Base-by-base conservation (phyloP, 345 rosid genomes). In the Schrenkiella parvula region DNA sequence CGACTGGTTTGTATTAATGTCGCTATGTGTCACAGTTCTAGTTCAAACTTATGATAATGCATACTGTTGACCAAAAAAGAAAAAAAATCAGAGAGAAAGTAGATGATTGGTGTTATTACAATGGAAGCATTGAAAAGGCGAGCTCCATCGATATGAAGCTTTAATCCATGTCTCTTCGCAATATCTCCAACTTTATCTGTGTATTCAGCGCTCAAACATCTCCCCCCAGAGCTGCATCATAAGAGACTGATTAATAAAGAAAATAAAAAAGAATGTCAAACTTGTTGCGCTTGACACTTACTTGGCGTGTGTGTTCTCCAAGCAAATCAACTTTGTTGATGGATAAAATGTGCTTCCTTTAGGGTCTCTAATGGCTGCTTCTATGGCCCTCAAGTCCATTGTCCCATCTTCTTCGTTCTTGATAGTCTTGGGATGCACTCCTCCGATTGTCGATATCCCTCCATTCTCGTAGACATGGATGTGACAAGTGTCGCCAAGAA, bases 101-200 rank as follows among this genome's bases (percentile, higher is more conserved):
- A 68, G n/a, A 55, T 21, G 60, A 39, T 14, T 11, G 48, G 11
- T n/a, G n/a, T n/a, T 22, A 14, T 85, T 78, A 89, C 99, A 31
- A 78, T 70, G 37, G 99, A 79, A 22, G 99, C 97, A 84, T 91
- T 95, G 80, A 95, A 95, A 74, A 95, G 80, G 47, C 96, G 96
- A 79, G 98, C 99, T 32, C 99, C 99, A 1, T 95, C 97, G 4
- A 95, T 83, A 73, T 95, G 98, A 81, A 91, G 93, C 83, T 91
- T 89, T 76, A 95, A 47, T 6, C 96, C 95, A 73, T 95, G 85
- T 72, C 86, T 88, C 80, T 80, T 86, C 1, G 99, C 96, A 15
- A 91, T 51, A 76, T 88, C 88, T 70, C 97, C 95, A 35, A 91
- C 96, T 10, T 19, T 74, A 61, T 91, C 88, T 0, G 83, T 88